phyloP scores from a whole-genome alignment of 306 rosid species.

The Psophocarpus tetragonolobus region DNA sequence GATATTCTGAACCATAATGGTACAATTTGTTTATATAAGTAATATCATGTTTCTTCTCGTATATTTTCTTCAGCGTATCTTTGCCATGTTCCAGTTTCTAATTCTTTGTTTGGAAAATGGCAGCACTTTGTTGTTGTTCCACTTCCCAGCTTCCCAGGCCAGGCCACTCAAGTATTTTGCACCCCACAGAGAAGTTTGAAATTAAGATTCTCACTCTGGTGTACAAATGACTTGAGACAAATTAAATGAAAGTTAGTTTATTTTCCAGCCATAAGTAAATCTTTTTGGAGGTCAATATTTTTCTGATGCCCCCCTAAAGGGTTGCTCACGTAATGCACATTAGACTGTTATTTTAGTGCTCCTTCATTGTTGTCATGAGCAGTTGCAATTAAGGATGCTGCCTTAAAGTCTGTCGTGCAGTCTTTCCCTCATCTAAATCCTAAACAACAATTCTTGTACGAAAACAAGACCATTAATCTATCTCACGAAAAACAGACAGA shows the following conservation, averaged over 20 bases:
- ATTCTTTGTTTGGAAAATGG: background rate
- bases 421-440: background rate
- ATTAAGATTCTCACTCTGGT: slow-evolving; percentile 8
- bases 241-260: background rate
- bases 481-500: background rate
- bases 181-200: background rate
- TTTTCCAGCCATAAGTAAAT: background rate
- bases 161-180: background rate
- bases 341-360: background rate
- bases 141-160: too few relatives aligned
- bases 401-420: background rate
- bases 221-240: background rate
- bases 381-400: background rate
- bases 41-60: background rate
- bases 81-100: background rate
- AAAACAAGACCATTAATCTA: background rate
- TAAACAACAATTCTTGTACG: background rate
- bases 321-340: background rate
- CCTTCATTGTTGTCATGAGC: background rate
- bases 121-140: background rate
- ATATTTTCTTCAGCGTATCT: background rate
- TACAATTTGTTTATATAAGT: background rate
- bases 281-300: background rate
- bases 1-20: slow-evolving; percentile 11
- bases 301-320: background rate